Evolutionary conservation across 352 stramenopile species (phyloP), one percentile per base, ranked within the genome.

Genomic region (Phytopythium montanum): DNA sequence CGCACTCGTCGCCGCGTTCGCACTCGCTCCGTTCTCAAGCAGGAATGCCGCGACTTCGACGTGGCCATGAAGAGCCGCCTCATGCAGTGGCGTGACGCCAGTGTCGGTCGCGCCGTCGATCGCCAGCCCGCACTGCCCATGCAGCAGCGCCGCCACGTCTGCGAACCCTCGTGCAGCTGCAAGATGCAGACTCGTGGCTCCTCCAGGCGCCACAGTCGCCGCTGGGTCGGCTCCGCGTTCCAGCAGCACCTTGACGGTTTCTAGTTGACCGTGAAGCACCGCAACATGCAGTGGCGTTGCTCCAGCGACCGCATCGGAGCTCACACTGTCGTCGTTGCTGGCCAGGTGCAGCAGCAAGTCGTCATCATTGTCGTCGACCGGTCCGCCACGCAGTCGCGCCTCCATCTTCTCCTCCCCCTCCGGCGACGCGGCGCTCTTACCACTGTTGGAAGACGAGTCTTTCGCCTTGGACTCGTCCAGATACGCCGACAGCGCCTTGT

Each of bases 231-330:
- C 79, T 1, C 73, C 74, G 18, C 72, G 70, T 49, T 65, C 45
- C 26, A 82, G 31, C 28, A 89, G 62, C 56, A 79, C 62, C 52
- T 74, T 69, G 42, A 87, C 70, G 26, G 75, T 82, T 61, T 87
- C 74, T 26, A 85, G 60, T 60, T 89, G 79, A 16, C 76, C 79
- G 62, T 88, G 73, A 61, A 81, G 78, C 46, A 68, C 71, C 28
- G 78, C 78, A 59, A 88, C 70, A 55, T 85, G 77, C 54, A 88
- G 59, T 44, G 75, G 75, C 16, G 75, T 85, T 29, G 75, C 72
- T 31, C 78, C 78, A 28, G 82, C 72, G 19, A 68, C 61, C 38
- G 70, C 65, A 8, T 64, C 59, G 23, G 61, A 50, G 51, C 53
- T 50, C 25, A 55, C 54, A 13, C 18, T 51, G 18, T 58, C 56